phyloP scores from a whole-genome alignment of 352 stramenopile genomes.

The Globisporangium okanoganense region DNA sequence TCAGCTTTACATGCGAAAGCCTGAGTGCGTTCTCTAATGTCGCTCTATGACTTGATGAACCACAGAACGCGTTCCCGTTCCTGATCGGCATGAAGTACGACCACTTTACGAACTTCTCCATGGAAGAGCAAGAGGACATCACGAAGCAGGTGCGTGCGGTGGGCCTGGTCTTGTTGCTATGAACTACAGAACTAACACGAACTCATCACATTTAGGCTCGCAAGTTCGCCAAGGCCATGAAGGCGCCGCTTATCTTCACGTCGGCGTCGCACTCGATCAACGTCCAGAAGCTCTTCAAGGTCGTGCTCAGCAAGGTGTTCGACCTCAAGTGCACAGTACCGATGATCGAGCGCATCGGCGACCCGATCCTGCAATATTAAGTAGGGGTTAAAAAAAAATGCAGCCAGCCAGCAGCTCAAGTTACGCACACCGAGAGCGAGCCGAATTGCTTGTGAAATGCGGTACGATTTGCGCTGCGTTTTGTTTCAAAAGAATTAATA shows the following conservation, averaged over 20 bases:
- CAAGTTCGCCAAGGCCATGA: constrained; percentile 95
- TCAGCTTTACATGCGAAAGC: neutral
- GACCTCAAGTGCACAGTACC: constrained; percentile 92
- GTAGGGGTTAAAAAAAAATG: neutral
- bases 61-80: constrained; percentile 89
- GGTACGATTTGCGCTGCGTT: no score
- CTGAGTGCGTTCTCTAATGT: neutral
- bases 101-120: constrained; percentile 87
- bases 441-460: no score
- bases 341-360: constrained; percentile 89
- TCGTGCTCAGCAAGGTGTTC: constrained; percentile 93
- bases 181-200: neutral
- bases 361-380: constrained; percentile 90
- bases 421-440: neutral
- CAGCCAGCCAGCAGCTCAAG: neutral
- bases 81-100: constrained; percentile 95
- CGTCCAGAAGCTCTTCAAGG: constrained; percentile 95
- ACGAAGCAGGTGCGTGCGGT: constrained; percentile 86
- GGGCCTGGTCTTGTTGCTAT: no score
- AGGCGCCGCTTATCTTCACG: constrained; percentile 93
- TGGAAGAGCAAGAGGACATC: constrained; percentile 92
- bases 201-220: constrained; percentile 48
- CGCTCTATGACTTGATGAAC: neutral
- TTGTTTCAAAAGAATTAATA: no score
- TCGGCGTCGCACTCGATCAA: constrained; percentile 94